These are phyloP conservation scores for Lepiota subincarnata DNA, from an alignment of 768 basidiomycete species.

Conservation along the genomic window DNA sequence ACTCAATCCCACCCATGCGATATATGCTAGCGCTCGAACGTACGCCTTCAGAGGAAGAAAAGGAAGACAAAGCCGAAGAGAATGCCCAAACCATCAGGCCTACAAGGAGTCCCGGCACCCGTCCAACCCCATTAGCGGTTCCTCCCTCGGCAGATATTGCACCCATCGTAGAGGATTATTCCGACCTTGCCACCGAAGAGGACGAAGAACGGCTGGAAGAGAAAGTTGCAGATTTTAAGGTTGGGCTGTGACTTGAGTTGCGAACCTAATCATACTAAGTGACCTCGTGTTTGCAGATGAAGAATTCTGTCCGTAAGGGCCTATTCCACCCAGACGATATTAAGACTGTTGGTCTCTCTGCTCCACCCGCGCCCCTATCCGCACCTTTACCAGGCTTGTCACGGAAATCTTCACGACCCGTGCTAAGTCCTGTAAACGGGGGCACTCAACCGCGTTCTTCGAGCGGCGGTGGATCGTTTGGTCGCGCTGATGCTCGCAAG, in stretches of 20 bases:
- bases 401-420: constrained; percentile 50
- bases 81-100: constrained; percentile 81
- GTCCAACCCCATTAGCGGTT: constrained; percentile 51
- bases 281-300: constrained; percentile 42
- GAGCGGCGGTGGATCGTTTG: constrained; percentile 46
- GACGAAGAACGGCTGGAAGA: constrained; percentile 63
- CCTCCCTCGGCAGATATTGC: constrained; percentile 58
- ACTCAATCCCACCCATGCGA: neutral
- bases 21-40: constrained; percentile 55
- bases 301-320: constrained; percentile 66
- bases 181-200: constrained; percentile 79
- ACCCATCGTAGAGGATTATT: constrained; percentile 87
- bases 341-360: constrained; percentile 62
- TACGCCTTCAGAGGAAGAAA: constrained; percentile 51
- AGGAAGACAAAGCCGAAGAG: constrained; percentile 51
- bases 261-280: neutral
- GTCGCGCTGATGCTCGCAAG: constrained; percentile 58
- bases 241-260: constrained; percentile 23
- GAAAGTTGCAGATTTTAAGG: constrained; percentile 85
- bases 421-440: constrained; percentile 25
- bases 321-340: constrained; percentile 90
- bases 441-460: constrained; percentile 30
- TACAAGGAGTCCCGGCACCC: constrained; percentile 55
- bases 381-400: constrained; percentile 60
- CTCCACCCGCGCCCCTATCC: constrained; percentile 56